Base-by-base conservation (phyloP, 805 yeast species). In the Suhomyces sp. region DNA sequence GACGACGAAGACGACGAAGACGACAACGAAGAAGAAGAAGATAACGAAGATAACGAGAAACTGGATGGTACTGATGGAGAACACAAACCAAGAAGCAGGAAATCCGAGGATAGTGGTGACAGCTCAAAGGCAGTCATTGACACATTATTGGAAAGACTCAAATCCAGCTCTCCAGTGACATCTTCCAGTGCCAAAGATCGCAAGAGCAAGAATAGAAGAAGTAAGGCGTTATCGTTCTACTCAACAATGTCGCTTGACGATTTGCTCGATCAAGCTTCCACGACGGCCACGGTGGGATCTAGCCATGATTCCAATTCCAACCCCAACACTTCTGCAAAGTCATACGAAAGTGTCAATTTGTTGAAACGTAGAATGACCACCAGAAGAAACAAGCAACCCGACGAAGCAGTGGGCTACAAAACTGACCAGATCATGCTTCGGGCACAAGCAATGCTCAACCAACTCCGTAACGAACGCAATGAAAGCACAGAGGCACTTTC, bases 361-460 rank as follows among this genome's bases (percentile, higher is more conserved):
- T 61, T 74, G 50, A 71, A 70, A 53, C 57, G 78, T 51, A 60
- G 80, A 52, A 56, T 75, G 66, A 72, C 77, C 4, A 62, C 67
- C 5, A 55, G 79, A 46, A 66, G 61, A 50, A 64, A 62, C 35
- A 52, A 53, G 24, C 52, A 31, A 12, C 41, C 36, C n/a, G 58
- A 47, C 10, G 53, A 15, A 12, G 45, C 44, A 3, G 49, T 51
- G 8, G 38, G 49, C 22, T 40, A 46, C 22, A 61, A 58, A 44
- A 52, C 59, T 4, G 76, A 73, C 52, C 60, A 62, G 44, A 53
- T 69, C 1, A 63, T 73, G 67, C 59, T 71, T 17, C 56, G 80
- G 49, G 77, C 79, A 0, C 77, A 72, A 54, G 67, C 70, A 1
- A 73, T 75, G 78, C 65, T 75, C 44, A 66, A 64, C 42, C 70